These are phyloP conservation scores for Meyerozyma carpophila DNA, from an alignment of 1,139 yeast species.

Conservation along the genomic window DNA sequence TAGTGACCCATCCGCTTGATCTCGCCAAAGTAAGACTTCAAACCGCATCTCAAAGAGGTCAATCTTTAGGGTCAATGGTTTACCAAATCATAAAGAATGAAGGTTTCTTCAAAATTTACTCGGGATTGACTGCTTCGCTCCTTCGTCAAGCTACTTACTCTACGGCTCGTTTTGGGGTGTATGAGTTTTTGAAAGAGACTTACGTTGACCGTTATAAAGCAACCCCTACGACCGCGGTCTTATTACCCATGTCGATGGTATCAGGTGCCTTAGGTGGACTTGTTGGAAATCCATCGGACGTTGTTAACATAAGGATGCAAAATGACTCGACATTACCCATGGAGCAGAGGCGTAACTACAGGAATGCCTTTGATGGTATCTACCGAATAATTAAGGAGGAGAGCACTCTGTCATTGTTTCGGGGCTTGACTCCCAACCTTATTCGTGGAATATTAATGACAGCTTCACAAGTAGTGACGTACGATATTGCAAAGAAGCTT, in stretches of 20 bases:
- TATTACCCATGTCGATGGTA: constrained; percentile 75
- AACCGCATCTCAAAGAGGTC: constrained; percentile 62
- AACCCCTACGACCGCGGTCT: constrained; percentile 34
- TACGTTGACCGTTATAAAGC: constrained; percentile 24
- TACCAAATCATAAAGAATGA: constrained; percentile 55
- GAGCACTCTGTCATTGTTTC: constrained; percentile 53
- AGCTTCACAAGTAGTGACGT: constrained; percentile 85
- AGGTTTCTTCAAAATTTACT: constrained; percentile 65
- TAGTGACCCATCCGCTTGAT: constrained; percentile 69
- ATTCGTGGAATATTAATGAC: constrained; percentile 85
- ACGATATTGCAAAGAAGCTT: constrained; percentile 66
- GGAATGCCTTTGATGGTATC: constrained; percentile 76
- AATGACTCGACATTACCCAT: constrained; percentile 70
- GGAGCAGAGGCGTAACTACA: constrained; percentile 66
- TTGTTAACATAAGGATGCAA: constrained; percentile 87
- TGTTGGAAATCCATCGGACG: constrained; percentile 85
- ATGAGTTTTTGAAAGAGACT: constrained; percentile 66
- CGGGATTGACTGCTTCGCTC: constrained; percentile 77
- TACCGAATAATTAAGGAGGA: constrained; percentile 57
- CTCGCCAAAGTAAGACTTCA: constrained; percentile 82
- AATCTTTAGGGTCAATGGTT: constrained; percentile 57
- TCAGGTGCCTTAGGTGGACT: constrained; percentile 82
- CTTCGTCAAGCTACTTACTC: constrained; percentile 87
- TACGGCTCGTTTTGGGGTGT: constrained; percentile 78
- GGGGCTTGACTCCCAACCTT: constrained; percentile 76